A percentile compares a stretch with the other conserved stretches of the same genome.
Conservation (phyloP, 2,329 filamentous ascomycete species). For the Epichloe brachyelytri region DNA sequence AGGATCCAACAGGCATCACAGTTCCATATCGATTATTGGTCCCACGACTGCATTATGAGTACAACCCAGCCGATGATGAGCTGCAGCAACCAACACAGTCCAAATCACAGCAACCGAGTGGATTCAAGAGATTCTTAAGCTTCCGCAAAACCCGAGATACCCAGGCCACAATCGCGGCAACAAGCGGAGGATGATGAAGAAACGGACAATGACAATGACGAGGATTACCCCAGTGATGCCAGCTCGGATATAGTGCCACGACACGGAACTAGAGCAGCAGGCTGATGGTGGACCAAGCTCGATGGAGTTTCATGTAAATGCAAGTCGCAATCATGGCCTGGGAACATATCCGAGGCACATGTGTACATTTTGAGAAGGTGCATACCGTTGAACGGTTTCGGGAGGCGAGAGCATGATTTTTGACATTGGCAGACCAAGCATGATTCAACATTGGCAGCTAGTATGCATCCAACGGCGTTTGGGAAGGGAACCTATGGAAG, state of each 20-base stretch:
- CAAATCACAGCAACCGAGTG: conserved; percentile 20
- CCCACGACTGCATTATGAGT: conserved; percentile 57
- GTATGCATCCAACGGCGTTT: conserved; percentile 1
- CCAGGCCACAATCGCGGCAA: conserved; percentile 2
- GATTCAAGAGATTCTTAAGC: conserved; percentile 33
- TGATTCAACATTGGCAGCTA: background rate
- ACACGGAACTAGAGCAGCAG: background rate
- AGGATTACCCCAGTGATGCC: conserved; percentile 7
- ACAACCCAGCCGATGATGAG: conserved; percentile 29
- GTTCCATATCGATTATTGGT: conserved; percentile 77
- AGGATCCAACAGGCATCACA: conserved; percentile 79
- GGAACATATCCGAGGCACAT: no score
- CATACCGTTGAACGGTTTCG: background rate
- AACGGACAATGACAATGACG: conserved; percentile 13
- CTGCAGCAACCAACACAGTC: conserved; percentile 5
- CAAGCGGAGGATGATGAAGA: conserved; percentile 13
- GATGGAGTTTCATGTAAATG: background rate
- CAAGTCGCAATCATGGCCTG: no score
- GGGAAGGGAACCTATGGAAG: background rate
- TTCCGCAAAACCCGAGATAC: conserved; percentile 23
- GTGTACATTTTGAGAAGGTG: background rate
- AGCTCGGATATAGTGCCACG: conserved; percentile 5
- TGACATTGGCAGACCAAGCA: background rate
- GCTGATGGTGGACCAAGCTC: background rate
- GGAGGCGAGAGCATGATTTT: background rate